Percentiles rank a stretch among this genome's conserved stretches.
Conservation (phyloP, 306 rosid genomes). For the Pueraria montana region DNA sequence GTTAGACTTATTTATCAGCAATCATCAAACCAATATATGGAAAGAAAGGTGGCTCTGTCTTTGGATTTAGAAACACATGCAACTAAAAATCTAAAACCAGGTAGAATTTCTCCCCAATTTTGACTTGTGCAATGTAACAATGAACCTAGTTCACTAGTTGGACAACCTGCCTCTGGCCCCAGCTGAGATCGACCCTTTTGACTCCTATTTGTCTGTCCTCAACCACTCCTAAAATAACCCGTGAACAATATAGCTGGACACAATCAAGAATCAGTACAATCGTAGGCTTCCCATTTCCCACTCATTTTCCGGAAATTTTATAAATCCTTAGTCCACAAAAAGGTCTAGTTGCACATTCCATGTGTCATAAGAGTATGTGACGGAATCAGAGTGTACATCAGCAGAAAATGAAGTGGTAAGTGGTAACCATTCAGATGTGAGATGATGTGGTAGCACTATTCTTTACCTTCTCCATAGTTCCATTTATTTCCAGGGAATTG, state of each 20-base stretch:
- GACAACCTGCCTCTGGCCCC: conserved; percentile 39
- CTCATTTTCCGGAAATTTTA: background rate
- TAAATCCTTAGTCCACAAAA: background rate
- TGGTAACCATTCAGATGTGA: background rate
- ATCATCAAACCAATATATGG: conserved; percentile 25
- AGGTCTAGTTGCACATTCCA: background rate
- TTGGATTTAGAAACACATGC: conserved; percentile 49
- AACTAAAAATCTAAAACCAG: conserved; percentile 28
- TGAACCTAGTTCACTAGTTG: conserved; percentile 39
- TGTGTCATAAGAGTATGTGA: background rate
- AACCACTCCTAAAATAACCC: conserved; percentile 49
- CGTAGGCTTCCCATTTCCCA: background rate
- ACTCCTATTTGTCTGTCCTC: conserved; percentile 11
- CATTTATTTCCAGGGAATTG: background rate
- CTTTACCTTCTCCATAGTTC: background rate
- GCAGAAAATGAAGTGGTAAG: conserved; percentile 7
- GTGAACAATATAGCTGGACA: conserved; percentile 43
- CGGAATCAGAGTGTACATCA: background rate
- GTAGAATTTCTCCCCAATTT: conserved; percentile 49
- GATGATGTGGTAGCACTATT: background rate
- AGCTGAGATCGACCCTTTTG: conserved; percentile 50
- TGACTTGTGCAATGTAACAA: conserved; percentile 50
- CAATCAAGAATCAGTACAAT: background rate
- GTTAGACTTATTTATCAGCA: conserved; percentile 33
- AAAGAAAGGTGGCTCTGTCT: conserved; percentile 41